These are phyloP conservation scores for Sporothrix sp. DNA, from an alignment of 2,329 filamentous ascomycete genomes.

Conservation along the genomic window DNA sequence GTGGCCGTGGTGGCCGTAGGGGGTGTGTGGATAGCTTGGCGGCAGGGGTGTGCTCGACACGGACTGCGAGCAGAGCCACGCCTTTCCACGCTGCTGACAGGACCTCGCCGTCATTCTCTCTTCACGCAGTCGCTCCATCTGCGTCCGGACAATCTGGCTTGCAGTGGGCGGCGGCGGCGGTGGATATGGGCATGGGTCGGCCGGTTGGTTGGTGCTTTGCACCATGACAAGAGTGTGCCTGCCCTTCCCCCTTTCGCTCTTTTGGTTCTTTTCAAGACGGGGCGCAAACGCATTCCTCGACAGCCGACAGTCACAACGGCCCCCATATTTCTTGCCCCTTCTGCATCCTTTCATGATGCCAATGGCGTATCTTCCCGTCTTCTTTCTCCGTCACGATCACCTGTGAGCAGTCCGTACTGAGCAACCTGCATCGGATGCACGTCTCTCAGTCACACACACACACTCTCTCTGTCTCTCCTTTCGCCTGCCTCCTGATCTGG, in stretches of 20 bases:
- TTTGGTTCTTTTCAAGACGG: background rate
- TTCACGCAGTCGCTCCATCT: background rate
- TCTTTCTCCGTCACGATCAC: background rate
- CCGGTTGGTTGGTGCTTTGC: constrained; percentile 1
- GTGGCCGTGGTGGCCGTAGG: background rate
- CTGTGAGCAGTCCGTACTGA: background rate
- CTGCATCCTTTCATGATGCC: background rate
- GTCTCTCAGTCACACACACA: background rate
- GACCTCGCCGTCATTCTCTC: background rate
- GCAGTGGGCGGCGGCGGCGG: constrained; percentile 1
- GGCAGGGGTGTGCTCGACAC: constrained; percentile 7
- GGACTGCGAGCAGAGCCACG: constrained; percentile 4
- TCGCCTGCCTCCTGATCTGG: too few relatives aligned
- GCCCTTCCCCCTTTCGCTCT: background rate
- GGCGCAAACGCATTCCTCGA: too few relatives aligned
- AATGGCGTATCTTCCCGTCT: background rate
- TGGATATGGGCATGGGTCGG: constrained; percentile 5
- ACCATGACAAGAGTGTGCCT: background rate
- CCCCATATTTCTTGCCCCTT: background rate
- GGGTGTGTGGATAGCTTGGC: background rate
- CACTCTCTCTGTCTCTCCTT: too few relatives aligned
- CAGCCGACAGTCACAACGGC: background rate
- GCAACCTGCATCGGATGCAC: background rate
- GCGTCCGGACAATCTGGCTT: background rate
- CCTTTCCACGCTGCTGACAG: constrained; percentile 1